A percentile compares a stretch with the other conserved stretches of the same genome.
These are phyloP conservation scores for Fusarium sp. DNA, from an alignment of 2,329 filamentous ascomycete species.

Conservation along the genomic window DNA sequence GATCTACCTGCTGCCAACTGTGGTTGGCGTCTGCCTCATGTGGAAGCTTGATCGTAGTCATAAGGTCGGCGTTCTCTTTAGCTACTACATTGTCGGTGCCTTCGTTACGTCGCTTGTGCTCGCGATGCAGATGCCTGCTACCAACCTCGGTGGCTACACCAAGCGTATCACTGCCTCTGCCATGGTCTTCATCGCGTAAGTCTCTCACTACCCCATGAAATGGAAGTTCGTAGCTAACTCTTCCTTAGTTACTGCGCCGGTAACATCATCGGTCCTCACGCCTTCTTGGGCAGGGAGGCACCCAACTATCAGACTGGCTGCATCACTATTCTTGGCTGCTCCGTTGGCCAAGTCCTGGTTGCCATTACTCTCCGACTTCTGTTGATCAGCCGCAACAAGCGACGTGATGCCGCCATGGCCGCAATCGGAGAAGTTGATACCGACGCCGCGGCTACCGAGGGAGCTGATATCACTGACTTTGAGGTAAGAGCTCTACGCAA, in stretches of 20 bases:
- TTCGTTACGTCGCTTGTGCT: constrained; percentile 66
- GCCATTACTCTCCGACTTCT: constrained; percentile 27
- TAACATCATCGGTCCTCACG: constrained; percentile 43
- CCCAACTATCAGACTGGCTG: constrained; percentile 64
- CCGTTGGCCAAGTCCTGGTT: constrained; percentile 30
- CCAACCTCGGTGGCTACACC: constrained; percentile 61
- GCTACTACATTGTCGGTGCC: constrained; percentile 62
- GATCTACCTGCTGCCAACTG: constrained; percentile 62
- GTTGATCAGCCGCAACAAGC: constrained; percentile 22
- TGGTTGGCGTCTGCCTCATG: constrained; percentile 59
- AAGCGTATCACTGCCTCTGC: constrained; percentile 60
- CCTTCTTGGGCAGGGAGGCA: constrained; percentile 57
- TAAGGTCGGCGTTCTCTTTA: constrained; percentile 60
- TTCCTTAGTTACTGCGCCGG: constrained; percentile 6
- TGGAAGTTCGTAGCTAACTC: not conserved
- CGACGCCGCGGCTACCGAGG: constrained; percentile 8
- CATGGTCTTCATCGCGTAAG: constrained; percentile 60
- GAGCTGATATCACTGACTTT: constrained; percentile 37
- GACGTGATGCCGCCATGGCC: constrained; percentile 14
- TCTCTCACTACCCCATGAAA: constrained; percentile 14
- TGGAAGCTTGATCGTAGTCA: constrained; percentile 59
- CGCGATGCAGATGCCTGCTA: constrained; percentile 63
- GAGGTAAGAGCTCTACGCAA: constrained; percentile 7
- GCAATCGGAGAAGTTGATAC: not conserved
- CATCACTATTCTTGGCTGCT: constrained; percentile 46